Conservation (phyloP, 257 asterid genomes). For the Plantago major region DNA sequence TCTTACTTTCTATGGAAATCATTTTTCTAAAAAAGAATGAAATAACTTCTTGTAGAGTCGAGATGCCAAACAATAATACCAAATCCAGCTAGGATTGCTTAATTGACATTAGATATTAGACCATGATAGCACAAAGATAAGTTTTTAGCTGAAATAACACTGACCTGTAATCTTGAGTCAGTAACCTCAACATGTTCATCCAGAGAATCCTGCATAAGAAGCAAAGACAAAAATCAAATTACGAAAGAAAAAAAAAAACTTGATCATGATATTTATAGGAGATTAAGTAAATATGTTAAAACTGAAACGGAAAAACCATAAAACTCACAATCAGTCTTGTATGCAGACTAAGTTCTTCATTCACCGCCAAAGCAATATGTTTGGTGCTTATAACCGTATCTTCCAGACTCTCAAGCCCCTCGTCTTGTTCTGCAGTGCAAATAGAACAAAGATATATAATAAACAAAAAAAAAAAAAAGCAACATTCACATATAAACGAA, state of each 20-base stretch:
- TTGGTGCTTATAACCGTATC: conserved; percentile 88
- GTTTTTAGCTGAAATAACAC: conserved; percentile 9
- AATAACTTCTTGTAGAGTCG: too few species aligned
- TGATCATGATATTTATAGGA: not conserved
- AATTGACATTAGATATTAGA: not conserved
- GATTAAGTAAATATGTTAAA: conserved; percentile 8
- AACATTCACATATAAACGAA: conserved; percentile 11
- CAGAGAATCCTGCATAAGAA: conserved; percentile 56
- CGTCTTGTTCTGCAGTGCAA: conserved; percentile 76
- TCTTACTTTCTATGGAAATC: too few species aligned
- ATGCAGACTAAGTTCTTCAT: conserved; percentile 88
- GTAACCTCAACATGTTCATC: conserved; percentile 83
- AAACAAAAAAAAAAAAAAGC: conserved; percentile 1
- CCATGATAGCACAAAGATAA: not conserved
- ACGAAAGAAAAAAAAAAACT: not conserved
- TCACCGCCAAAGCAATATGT: conserved; percentile 92
- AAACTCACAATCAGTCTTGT: conserved; percentile 78
- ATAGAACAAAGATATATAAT: conserved; percentile 8
- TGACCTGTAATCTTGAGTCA: conserved; percentile 70
- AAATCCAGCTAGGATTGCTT: too few species aligned
- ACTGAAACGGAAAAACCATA: conserved; percentile 17
- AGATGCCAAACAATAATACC: too few species aligned
- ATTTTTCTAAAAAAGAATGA: too few species aligned
- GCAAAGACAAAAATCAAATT: conserved; percentile 15
- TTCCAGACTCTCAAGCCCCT: conserved; percentile 84